Base-by-base conservation (phyloP, 768 basidiomycete species). In the Russula brevipes region DNA sequence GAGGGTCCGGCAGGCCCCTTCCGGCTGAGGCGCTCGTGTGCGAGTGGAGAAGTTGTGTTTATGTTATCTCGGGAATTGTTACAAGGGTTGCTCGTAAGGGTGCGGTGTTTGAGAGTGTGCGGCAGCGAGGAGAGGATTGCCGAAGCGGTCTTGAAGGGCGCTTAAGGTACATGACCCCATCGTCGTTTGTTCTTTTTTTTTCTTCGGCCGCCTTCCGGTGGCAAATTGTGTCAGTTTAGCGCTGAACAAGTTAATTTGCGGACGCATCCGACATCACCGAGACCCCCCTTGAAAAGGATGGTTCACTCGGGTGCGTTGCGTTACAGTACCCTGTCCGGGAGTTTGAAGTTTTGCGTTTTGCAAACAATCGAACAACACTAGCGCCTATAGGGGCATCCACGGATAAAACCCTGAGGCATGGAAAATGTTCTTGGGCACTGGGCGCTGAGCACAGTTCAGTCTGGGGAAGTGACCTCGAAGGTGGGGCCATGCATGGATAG, bases 21-120 rank as follows among this genome's bases (percentile, higher is more conserved):
- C 11, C 6, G 17, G 6, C 16, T 11, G 36, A 52, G n/a, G 51
- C 51, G 38, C 44, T 17, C 16, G n/a, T 30, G 31, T 50, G 17
- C 2, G 39, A 49, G 38, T 50, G 60, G 30, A 45, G 38, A 62
- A 17, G 12, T 33, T 31, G 16, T 31, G 19, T 60, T 53, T 44
- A 19, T 55, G 35, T 50, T n/a, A 57, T 58, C 24, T 30, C 30
- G 53, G 59, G 31, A 38, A 38, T n/a, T n/a, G 51, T 5, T 59
- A 51, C 17, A 33, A 35, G 16, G n/a, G 35, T 41, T 31, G 19
- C 30, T 24, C 31, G 42, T 52, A 41, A 39, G 59, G 11, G 19
- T 52, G 63, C 63, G 63, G 63, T 41, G 63, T 64, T 64, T 63
- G 62, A 64, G 54, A 50, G 63, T 42, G 35, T 33, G 36, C 47